These are phyloP conservation scores for Trichoderma atrobrunneum DNA, from an alignment of 2,329 filamentous ascomycete genomes.

Conservation along the genomic window DNA sequence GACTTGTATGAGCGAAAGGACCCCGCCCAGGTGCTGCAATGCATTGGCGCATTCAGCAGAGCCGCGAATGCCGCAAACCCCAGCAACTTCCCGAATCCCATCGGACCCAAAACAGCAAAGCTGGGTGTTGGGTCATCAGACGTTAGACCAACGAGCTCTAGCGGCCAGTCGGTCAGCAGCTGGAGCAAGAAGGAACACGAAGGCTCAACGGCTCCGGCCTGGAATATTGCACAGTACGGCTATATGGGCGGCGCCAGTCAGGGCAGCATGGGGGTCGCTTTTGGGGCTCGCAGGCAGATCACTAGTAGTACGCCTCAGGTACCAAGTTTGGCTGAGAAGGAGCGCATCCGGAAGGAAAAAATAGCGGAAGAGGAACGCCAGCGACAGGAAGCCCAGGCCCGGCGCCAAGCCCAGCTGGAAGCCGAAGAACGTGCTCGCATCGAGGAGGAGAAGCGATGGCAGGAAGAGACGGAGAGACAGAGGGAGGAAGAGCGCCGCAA, in stretches of 20 bases:
- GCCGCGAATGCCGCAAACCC: conserved; percentile 75
- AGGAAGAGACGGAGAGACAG: conserved; percentile 59
- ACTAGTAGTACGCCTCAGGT: conserved; percentile 77
- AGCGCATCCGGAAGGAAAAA: conserved; percentile 60
- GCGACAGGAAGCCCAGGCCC: conserved; percentile 52
- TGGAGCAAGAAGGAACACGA: conserved; percentile 90
- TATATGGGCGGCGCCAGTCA: conserved; percentile 98
- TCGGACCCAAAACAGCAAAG: conserved; percentile 65
- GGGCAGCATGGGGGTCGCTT: conserved; percentile 88
- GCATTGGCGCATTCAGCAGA: conserved; percentile 85
- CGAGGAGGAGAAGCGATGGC: conserved; percentile 66
- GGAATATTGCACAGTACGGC: conserved; percentile 98
- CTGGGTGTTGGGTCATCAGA: conserved; percentile 63
- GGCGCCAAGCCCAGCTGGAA: conserved; percentile 45
- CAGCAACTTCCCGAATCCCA: conserved; percentile 66
- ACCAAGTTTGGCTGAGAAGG: conserved; percentile 80
- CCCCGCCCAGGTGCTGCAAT: conserved; percentile 92
- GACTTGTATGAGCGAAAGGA: conserved; percentile 96
- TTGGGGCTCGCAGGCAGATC: conserved; percentile 89
- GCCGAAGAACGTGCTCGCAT: conserved; percentile 57
- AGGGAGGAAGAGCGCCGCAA: conserved; percentile 60
- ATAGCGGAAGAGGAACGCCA: conserved; percentile 60
- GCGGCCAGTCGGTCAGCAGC: conserved; percentile 62
- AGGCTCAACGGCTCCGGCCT: conserved; percentile 77
- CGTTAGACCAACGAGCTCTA: conserved; percentile 4